Evolutionary conservation across 208 protist species (phyloP).

Genomic region (Wallacemonas sp.): DNA sequence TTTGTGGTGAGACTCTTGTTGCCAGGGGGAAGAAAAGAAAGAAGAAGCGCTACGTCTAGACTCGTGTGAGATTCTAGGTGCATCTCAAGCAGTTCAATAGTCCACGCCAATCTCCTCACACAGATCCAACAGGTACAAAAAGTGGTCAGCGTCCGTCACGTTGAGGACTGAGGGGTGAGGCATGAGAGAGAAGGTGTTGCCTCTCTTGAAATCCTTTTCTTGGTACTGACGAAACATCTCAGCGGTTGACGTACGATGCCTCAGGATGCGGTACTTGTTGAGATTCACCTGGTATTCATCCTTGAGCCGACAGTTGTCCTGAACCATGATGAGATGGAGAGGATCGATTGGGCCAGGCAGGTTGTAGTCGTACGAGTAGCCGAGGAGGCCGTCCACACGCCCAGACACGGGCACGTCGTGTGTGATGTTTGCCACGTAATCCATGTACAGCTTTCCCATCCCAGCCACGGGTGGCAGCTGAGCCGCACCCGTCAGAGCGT

Average conservation of each 20-base stretch:
- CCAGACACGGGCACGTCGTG: not conserved
- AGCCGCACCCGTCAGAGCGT: not conserved
- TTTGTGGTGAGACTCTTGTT: too few species aligned
- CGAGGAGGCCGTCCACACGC: not conserved
- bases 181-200: not conserved
- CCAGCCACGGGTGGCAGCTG: not conserved
- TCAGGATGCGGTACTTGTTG: not conserved
- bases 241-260: not conserved
- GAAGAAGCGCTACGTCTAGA: too few species aligned
- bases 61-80: too few species aligned
- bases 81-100: too few species aligned
- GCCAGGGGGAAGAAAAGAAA: too few species aligned
- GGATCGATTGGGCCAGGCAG: slow-evolving; percentile 1
- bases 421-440: not conserved
- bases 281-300: not conserved
- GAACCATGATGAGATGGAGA: not conserved
- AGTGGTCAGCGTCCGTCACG: not conserved
- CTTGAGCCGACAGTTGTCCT: not conserved
- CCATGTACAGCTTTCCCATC: slow-evolving; percentile 4
- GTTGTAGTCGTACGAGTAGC: not conserved
- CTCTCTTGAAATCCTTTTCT: not conserved
- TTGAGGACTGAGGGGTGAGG: not conserved
- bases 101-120: too few species aligned
- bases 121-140: not conserved
- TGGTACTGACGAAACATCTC: not conserved